Conservation (phyloP, 164 flowering plant genomes). For the Kingdonia uniflora region DNA sequence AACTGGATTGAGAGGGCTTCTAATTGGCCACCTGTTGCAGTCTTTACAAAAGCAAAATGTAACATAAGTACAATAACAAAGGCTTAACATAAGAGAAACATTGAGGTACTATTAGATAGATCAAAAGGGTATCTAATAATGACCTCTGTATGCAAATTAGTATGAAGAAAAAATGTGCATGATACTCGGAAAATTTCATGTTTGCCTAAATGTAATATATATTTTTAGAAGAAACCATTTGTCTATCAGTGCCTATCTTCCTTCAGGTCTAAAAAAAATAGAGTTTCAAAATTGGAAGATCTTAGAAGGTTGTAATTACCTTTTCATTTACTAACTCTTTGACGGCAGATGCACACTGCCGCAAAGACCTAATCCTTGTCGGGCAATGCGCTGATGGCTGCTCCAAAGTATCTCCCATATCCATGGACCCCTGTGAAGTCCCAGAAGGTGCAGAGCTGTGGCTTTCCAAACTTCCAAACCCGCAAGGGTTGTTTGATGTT, state of each 20-base stretch:
- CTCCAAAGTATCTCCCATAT: conserved; percentile 53
- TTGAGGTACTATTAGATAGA: background rate
- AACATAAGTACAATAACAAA: background rate
- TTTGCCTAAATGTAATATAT: too few species aligned
- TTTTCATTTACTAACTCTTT: conserved; percentile 68
- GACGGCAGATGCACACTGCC: conserved; percentile 68
- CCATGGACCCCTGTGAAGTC: conserved; percentile 71
- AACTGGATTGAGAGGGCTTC: conserved; percentile 97
- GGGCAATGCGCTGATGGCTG: conserved; percentile 59
- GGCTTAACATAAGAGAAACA: background rate
- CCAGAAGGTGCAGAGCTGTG: conserved; percentile 67
- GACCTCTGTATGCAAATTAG: background rate
- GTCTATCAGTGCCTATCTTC: too few species aligned
- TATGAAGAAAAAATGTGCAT: too few species aligned
- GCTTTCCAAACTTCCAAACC: conserved; percentile 54
- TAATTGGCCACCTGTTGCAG: conserved; percentile 43
- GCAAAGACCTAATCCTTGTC: conserved; percentile 76
- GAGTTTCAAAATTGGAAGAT: too few species aligned
- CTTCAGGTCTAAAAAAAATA: too few species aligned
- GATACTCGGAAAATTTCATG: too few species aligned
- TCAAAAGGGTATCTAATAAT: background rate
- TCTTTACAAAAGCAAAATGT: conserved; percentile 20
- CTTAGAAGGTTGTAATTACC: conserved; percentile 26
- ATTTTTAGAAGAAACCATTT: too few species aligned
- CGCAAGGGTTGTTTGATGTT: conserved; percentile 15